Base-by-base conservation (phyloP, 148 eudicot species). In the Rhododendron williamsianum region DNA sequence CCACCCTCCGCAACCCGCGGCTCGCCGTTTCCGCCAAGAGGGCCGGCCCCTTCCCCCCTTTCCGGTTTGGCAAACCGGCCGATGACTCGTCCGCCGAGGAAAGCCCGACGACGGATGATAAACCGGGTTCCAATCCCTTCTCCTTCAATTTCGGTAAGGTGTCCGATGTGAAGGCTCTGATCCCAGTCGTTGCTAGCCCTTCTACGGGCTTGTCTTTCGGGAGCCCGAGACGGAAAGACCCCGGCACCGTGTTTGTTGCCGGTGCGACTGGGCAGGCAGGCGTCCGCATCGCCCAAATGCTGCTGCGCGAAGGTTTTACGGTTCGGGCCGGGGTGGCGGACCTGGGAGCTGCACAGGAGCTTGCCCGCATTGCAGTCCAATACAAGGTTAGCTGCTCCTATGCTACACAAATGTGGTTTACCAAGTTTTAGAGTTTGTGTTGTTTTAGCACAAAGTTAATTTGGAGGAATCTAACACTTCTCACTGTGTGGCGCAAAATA, bases 261-360 rank as follows among this genome's bases (percentile, higher is more conserved):
- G 99, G 99, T 0, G 99, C 94, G 1, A 88, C 92, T 8, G 99
- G 99, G 33, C 96, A 88, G 84, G 90, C 94, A 0, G 99, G 99
- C 0, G 86, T 87, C 25, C 92, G 98, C 80, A 92, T 97, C 87
- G 90, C 93, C 4, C 96, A 93, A 84, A 86, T 87, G 38, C 85
- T 97, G 82, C 56, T 97, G 78, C 91, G 96, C 0, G 86, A 94
- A 81, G 99, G 98, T 23, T 97, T 93, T 49, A 90, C 85, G 77
- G 98, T 97, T 1, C 92, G 99, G 81, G 98, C 98, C 51, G 99
- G 99, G 1, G 99, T 97, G n/a, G 85, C 95, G 6, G 96, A 95
- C 69, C 94, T 97, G 78, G 93, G 84, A 83, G 92, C 94, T 83
- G 98, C 99, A 5, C 98, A 93, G 83, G 98, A 95, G 21, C 88